Percentiles rank a stretch among this genome's conserved stretches.
phyloP scores from a whole-genome alignment of 441 rosid species.

The Breynia disticha region DNA sequence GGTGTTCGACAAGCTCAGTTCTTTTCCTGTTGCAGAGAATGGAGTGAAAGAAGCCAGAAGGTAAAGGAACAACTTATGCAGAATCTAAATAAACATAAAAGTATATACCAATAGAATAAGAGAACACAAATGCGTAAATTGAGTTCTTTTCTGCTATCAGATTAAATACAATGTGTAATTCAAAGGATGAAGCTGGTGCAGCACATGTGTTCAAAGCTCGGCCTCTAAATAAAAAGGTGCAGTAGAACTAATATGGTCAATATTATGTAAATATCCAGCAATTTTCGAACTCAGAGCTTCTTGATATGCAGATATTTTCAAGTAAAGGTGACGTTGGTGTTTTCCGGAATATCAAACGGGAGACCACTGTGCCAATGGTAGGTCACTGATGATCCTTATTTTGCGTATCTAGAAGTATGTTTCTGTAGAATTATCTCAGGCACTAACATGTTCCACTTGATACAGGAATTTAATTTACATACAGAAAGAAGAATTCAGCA shows the following conservation, averaged over 20 bases:
- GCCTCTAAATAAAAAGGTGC: conserved; percentile 73
- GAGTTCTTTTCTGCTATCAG: conserved; percentile 18
- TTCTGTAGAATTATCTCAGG: conserved; percentile 9
- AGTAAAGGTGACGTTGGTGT: conserved; percentile 83
- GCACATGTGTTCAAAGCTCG: conserved; percentile 55
- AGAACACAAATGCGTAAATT: conserved; percentile 2
- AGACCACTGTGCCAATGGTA: conserved; percentile 80
- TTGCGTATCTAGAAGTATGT: conserved; percentile 1
- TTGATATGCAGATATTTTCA: conserved; percentile 55
- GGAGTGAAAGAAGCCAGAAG: conserved; percentile 42
- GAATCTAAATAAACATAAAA: background rate
- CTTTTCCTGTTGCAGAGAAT: conserved; percentile 23
- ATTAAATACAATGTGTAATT: conserved; percentile 29
- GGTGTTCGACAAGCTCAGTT: conserved; percentile 33
- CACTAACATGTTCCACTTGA: conserved; percentile 9
- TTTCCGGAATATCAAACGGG: conserved; percentile 63
- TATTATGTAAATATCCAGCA: background rate
- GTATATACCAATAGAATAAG: background rate
- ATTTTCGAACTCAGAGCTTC: conserved; percentile 6
- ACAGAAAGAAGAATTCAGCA: conserved; percentile 49
- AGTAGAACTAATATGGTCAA: conserved; percentile 1
- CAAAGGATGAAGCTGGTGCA: conserved; percentile 26
- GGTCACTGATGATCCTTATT: conserved; percentile 9
- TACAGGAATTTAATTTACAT: conserved; percentile 71
- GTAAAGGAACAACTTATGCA: conserved; percentile 17